Conservation (phyloP, 208 protist genomes). For the Entamoeba dispar region DNA sequence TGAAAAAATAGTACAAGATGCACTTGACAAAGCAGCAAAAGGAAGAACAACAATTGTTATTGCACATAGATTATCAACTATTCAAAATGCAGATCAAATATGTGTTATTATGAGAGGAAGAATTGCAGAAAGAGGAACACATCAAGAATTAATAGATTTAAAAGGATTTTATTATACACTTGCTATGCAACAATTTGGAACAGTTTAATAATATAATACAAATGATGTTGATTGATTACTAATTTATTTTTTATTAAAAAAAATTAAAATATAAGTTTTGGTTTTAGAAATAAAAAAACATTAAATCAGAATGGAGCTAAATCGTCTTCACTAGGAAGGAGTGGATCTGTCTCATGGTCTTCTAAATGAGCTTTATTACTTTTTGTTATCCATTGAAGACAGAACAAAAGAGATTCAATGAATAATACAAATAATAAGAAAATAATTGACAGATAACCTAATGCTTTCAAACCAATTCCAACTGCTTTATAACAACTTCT, state of each 20-base stretch:
- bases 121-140: conserved; percentile 54
- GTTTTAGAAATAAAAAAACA: too few species aligned
- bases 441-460: not conserved
- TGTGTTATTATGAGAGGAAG: conserved; percentile 64
- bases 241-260: too few species aligned
- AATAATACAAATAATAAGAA: not conserved
- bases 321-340: not conserved
- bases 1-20: conserved; percentile 61
- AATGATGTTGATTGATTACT: too few species aligned
- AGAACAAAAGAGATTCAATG: not conserved
- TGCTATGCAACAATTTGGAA: not conserved
- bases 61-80: conserved; percentile 64
- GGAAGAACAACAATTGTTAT: conserved; percentile 62
- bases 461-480: not conserved
- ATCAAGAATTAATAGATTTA: conserved; percentile 43
- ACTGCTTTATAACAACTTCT: not conserved
- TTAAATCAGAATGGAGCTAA: not conserved
- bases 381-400: not conserved
- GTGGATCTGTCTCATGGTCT: not conserved
- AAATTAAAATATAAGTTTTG: too few species aligned
- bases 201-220: not conserved
- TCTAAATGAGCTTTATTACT: not conserved
- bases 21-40: conserved; percentile 50
- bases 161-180: not conserved
- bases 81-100: conserved; percentile 64